Percentiles rank a stretch among this genome's conserved stretches.
Evolutionary conservation across 2,329 filamentous ascomycete species (phyloP).

Genomic region (Nemania sp.): DNA sequence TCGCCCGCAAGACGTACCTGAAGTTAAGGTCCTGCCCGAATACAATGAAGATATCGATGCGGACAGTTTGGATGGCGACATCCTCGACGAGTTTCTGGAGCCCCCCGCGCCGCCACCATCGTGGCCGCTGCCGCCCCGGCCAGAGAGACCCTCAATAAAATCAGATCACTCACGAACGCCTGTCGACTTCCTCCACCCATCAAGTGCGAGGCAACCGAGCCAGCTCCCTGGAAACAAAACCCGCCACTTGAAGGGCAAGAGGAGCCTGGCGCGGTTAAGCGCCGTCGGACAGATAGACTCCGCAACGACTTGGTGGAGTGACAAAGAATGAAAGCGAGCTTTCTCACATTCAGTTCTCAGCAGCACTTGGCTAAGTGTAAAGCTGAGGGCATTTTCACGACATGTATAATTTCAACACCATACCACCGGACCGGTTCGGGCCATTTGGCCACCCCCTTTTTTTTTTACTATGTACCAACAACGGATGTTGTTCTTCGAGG

Average conservation of each 20-base stretch:
- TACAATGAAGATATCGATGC: constrained; percentile 15
- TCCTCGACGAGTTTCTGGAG: constrained; percentile 13
- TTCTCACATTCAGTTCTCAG: no score
- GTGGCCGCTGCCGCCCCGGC: constrained; percentile 21
- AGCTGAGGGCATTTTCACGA: background rate
- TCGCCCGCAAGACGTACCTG: constrained; percentile 26
- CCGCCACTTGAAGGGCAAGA: constrained; percentile 30
- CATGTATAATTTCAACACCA: constrained; percentile 9
- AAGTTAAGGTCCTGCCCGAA: constrained; percentile 16
- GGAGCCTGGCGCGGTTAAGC: constrained; percentile 48
- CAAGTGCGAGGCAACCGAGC: constrained; percentile 27
- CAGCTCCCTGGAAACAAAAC: constrained; percentile 4
- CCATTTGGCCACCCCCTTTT: background rate
- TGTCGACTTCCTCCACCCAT: constrained; percentile 22
- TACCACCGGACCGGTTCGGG: background rate
- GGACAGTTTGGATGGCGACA: constrained; percentile 16
- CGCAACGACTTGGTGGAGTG: constrained; percentile 46
- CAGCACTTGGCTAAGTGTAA: background rate
- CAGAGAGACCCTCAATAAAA: constrained; percentile 4
- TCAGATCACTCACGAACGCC: background rate
- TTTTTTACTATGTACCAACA: constrained; percentile 12
- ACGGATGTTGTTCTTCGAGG: background rate
- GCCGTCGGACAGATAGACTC: constrained; percentile 43
- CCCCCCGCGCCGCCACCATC: constrained; percentile 24
- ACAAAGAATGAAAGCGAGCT: constrained; percentile 42